Percentiles rank a stretch among this genome's conserved stretches.
Conservation (phyloP, 257 asterid species). For the Coffea eugenioides region DNA sequence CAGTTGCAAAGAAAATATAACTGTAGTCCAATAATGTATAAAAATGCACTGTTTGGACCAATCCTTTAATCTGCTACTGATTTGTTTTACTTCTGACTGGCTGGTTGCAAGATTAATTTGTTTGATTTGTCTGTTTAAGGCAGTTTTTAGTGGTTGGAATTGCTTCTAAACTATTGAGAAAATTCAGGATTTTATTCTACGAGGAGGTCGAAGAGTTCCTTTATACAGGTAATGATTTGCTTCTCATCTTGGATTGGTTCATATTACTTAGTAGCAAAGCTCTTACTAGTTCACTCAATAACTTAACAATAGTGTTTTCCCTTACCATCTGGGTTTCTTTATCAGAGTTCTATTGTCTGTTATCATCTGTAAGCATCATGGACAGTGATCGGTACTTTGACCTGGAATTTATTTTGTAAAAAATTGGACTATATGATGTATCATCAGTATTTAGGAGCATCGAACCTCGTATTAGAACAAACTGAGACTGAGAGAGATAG, state of each 20-base stretch:
- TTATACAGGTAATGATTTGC: conserved; percentile 67
- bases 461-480: too few species aligned
- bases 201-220: conserved; percentile 83
- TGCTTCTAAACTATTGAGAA: conserved; percentile 21
- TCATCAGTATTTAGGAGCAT: too few species aligned
- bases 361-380: too few species aligned
- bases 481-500: too few species aligned
- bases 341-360: too few species aligned
- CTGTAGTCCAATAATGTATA: neutral
- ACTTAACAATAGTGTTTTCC: neutral
- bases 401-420: too few species aligned
- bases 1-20: neutral
- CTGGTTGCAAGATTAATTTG: neutral
- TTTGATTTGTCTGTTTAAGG: neutral
- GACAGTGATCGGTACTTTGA: too few species aligned
- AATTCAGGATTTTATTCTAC: conserved; percentile 74
- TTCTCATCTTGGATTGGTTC: neutral
- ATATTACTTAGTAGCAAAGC: neutral
- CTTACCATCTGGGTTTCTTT: neutral
- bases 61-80: neutral
- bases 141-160: too few species aligned
- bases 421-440: too few species aligned
- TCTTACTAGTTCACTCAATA: neutral
- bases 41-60: neutral
- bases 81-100: neutral